Evolutionary conservation across 495 filamentous ascomycete species (phyloP).

Genomic region (Hypoxylon perforatum): DNA sequence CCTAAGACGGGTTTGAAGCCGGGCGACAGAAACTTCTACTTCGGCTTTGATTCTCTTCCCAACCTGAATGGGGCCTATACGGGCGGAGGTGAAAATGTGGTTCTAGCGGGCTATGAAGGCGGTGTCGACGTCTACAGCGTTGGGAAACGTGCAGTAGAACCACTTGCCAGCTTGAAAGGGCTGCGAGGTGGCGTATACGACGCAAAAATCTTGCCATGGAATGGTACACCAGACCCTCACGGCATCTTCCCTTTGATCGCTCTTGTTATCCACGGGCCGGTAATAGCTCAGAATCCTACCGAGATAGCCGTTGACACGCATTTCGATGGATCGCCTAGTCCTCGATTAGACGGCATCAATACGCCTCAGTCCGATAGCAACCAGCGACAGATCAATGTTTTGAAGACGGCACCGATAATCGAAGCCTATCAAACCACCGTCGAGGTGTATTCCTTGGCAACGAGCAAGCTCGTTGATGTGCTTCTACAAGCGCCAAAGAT

Average conservation of each 20-base stretch:
- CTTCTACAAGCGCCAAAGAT: slow-evolving; percentile 69
- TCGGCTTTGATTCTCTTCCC: slow-evolving; percentile 79
- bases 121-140: slow-evolving; percentile 77
- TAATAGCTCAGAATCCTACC: slow-evolving; percentile 51
- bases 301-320: slow-evolving; percentile 49
- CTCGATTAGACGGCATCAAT: slow-evolving; percentile 49
- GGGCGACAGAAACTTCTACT: slow-evolving; percentile 74
- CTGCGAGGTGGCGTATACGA: slow-evolving; percentile 82
- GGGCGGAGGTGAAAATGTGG: slow-evolving; percentile 70
- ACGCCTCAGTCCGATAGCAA: slow-evolving; percentile 44
- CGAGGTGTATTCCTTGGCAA: slow-evolving; percentile 83
- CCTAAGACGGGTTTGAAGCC: slow-evolving; percentile 62
- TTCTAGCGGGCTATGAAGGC: slow-evolving; percentile 80
- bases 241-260: slow-evolving; percentile 73
- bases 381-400: slow-evolving; percentile 33
- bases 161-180: slow-evolving; percentile 74
- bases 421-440: slow-evolving; percentile 83
- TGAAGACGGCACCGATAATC: slow-evolving; percentile 49
- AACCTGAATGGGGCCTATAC: slow-evolving; percentile 58
- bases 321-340: slow-evolving; percentile 53
- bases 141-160: slow-evolving; percentile 72
- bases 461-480: slow-evolving; percentile 72
- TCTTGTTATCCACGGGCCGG: slow-evolving; percentile 79
- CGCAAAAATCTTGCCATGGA: slow-evolving; percentile 79
- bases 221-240: slow-evolving; percentile 35